Base-by-base conservation (phyloP, 192 early-diverging fungal species). In the Geranomyces variabilis region DNA sequence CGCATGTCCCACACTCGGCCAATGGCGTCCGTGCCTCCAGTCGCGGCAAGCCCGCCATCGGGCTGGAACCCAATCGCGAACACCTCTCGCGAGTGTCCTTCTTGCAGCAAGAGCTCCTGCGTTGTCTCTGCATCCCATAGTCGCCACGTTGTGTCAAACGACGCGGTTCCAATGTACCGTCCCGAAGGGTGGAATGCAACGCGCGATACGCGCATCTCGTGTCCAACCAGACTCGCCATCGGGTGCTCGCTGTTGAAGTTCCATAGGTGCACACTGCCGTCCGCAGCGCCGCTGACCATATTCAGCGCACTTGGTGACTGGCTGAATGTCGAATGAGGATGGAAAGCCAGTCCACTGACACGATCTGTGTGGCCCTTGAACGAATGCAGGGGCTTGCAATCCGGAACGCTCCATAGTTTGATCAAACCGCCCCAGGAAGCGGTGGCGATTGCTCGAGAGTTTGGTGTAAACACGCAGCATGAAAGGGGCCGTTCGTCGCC, bases 1-100 rank as follows among this genome's bases (percentile, higher is more conserved):
- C 97, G 86, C 62, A 96, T 75, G 81, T 99, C 97, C 97, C 97
- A 99, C 0, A 99, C 88, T 34, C 94, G 85, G 10, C 94, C 96
- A 57, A 95, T 82, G n/a, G 91, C 86, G 78, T 99, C 97, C n/a
- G 91, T 75, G 1, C 97, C 97, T 63, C 90, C 96, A 12, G 93
- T 94, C 2, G 93, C 97, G 13, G 90, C 88, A 30, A 99, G 77
- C 10, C 93, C 86, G 9, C 96, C 96, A 75, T 99, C 97, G 56
- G 83, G 74, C 73, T 99, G 97, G 70, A 99, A 96, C 15, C 86
- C 87, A 65, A 99, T 85, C 0, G 91, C 88, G 84, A 94, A 98
- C 0, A 99, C 90, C 79, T 98, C 95, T 28, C 88, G 84, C 17
- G 94, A 91, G 77, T 99, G 97, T 14, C 97, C 97, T 70, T 97